A percentile compares a stretch with the other conserved stretches of the same genome.
Conservation (phyloP, 805 yeast species). For the Wickerhamomyces rabaulensis region DNA sequence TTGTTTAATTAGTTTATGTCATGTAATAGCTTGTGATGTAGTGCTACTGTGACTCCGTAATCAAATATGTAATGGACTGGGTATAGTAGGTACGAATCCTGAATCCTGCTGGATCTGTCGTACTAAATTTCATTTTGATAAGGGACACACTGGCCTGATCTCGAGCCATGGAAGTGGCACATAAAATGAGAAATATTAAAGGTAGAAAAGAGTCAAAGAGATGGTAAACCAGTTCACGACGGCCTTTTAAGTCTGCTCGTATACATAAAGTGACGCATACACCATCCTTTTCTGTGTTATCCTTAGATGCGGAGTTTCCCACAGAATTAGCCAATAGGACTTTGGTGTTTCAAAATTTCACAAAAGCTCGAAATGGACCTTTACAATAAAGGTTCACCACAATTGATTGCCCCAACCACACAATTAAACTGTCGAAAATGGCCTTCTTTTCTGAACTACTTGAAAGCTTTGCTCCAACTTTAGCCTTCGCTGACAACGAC, state of each 20-base stretch:
- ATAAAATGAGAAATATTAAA: neutral
- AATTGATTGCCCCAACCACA: neutral
- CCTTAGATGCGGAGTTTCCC: neutral
- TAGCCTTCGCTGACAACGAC: conserved; percentile 70
- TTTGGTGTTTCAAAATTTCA: neutral
- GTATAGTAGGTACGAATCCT: too few species aligned
- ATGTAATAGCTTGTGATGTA: neutral
- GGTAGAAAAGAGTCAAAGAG: too few species aligned
- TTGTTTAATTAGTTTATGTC: neutral
- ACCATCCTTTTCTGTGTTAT: neutral
- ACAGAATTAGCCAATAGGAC: conserved; percentile 1
- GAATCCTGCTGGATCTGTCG: too few species aligned
- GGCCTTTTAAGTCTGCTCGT: too few species aligned
- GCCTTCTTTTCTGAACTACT: conserved; percentile 49
- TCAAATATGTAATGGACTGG: too few species aligned
- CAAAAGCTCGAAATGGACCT: neutral
- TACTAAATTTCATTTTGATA: neutral
- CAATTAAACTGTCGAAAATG: conserved; percentile 5
- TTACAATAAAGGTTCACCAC: neutral
- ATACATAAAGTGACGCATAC: too few species aligned
- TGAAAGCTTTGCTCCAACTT: conserved; percentile 73
- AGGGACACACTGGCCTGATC: neutral
- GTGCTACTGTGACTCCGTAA: too few species aligned
- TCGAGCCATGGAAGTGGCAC: neutral
- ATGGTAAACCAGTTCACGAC: too few species aligned